Base-by-base conservation (phyloP, 495 filamentous ascomycete species). In the Rostrohypoxylon terebratum region DNA sequence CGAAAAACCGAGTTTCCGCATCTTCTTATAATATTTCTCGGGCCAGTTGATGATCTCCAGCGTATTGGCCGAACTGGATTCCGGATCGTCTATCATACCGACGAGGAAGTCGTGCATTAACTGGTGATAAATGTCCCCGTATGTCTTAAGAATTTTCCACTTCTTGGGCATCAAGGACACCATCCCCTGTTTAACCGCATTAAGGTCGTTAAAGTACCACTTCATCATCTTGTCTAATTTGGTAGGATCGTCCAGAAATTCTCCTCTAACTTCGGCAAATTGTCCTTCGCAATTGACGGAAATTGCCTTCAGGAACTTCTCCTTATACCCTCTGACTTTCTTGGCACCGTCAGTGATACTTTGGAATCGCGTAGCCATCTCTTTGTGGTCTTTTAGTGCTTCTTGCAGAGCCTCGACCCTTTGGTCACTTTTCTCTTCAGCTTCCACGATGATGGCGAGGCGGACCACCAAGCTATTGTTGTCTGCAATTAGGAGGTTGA, bases 121-220 rank as follows among this genome's bases (percentile, higher is more conserved):
- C 63, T 87, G 85, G 80, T 98, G 96, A 76, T 98, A 99, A 65
- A 96, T 94, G 69, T 91, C 87, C 31, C 89, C 88, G 79, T 96
- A 98, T 16, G 92, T 96, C 77, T 90, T 88, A 82, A 94, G 94
- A 55, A 98, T 97, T 81, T 92, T 95, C 96, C 96, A 99, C 75
- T 96, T 97, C 81, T 96, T 97, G 25, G 96, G 96, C 86, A 97
- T 93, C 58, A 99, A 82, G 38, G 85, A 85, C 53, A 91, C 87
- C 90, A 99, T 96, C 72, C 96, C 94, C 55, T 94, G 84, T 82
- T 93, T 91, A 63, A 97, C 94, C 0, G 93, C 92, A 77, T 92
- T 94, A 0, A 99, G 87, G 76, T 99, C 95, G 80, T 97, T 97
- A 86, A 98, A 99, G 81, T 90, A 98, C 96, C 96, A 99, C 65